Evolutionary conservation across 2,329 filamentous ascomycete species (phyloP).

Genomic region (Monosporascus sp.): DNA sequence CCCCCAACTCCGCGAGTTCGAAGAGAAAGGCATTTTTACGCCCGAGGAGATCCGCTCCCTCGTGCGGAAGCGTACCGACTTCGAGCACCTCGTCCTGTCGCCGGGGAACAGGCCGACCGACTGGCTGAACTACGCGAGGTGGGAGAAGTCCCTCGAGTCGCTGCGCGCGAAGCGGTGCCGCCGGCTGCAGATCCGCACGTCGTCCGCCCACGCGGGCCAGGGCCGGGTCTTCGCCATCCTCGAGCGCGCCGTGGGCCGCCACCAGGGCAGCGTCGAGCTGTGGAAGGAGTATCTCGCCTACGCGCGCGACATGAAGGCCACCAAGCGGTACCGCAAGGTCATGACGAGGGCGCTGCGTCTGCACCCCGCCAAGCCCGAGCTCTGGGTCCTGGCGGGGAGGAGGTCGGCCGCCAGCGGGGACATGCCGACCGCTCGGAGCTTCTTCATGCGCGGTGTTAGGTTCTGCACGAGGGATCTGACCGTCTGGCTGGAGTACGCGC

Average conservation of each 20-base stretch:
- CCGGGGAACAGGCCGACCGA: conserved; percentile 71
- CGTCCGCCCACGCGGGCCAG: conserved; percentile 66
- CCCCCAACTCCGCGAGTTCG: conserved; percentile 86
- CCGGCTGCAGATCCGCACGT: conserved; percentile 68
- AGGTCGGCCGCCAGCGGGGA: conserved; percentile 75
- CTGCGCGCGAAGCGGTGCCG: conserved; percentile 79
- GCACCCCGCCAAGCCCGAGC: conserved; percentile 73
- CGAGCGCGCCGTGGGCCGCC: conserved; percentile 78
- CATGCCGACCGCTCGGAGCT: conserved; percentile 78
- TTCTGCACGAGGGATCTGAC: conserved; percentile 74
- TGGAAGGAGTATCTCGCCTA: conserved; percentile 92
- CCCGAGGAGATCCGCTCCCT: conserved; percentile 88
- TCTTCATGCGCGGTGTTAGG: conserved; percentile 81
- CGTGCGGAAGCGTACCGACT: conserved; percentile 84
- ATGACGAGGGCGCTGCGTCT: conserved; percentile 70
- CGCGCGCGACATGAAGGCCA: conserved; percentile 61
- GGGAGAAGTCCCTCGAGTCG: conserved; percentile 65
- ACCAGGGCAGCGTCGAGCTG: conserved; percentile 72
- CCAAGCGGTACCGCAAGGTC: conserved; percentile 59
- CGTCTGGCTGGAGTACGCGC: conserved; percentile 86
- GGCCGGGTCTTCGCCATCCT: conserved; percentile 84
- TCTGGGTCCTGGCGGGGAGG: conserved; percentile 84
- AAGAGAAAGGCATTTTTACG: conserved; percentile 85
- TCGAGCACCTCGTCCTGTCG: conserved; percentile 85
- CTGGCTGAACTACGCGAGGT: conserved; percentile 76